Conservation (phyloP, 371 early-diverging fungal genomes). For the Smittium culicis region DNA sequence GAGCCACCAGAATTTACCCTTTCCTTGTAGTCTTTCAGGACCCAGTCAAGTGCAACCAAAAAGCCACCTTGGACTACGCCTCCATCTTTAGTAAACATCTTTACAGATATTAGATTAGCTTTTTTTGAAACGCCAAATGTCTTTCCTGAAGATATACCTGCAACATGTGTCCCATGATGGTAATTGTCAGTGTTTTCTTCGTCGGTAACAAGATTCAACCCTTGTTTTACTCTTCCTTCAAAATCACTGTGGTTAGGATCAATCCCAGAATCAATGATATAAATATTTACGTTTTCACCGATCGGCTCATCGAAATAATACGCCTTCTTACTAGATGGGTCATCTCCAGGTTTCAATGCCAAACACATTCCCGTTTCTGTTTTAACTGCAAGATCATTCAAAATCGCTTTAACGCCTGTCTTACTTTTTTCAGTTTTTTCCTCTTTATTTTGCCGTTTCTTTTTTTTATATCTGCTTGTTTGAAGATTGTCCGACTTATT, state of each 20-base stretch:
- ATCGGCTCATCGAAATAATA: slow-evolving; percentile 23
- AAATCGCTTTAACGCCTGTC: neutral
- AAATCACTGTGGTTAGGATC: slow-evolving; percentile 71
- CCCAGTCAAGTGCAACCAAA: slow-evolving; percentile 58
- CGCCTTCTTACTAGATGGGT: neutral
- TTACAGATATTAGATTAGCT: slow-evolving; percentile 79
- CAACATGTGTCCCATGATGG: slow-evolving; percentile 89
- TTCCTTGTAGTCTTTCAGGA: slow-evolving; percentile 38
- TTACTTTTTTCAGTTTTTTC: neutral
- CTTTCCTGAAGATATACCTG: slow-evolving; percentile 85
- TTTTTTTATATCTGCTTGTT: neutral
- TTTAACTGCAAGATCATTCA: neutral
- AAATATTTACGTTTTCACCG: slow-evolving; percentile 71
- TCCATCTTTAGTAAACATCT: slow-evolving; percentile 76
- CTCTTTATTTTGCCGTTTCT: neutral
- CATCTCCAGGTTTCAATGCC: neutral
- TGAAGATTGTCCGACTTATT: neutral
- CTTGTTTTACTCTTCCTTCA: slow-evolving; percentile 77
- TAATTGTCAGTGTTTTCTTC: slow-evolving; percentile 68
- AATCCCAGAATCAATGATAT: slow-evolving; percentile 87
- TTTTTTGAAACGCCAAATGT: slow-evolving; percentile 85
- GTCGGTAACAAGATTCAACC: slow-evolving; percentile 51
- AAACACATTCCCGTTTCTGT: neutral
- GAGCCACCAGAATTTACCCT: slow-evolving; percentile 36
- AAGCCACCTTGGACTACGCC: slow-evolving; percentile 42